Evolutionary conservation across 371 early-diverging fungal genomes (phyloP), one percentile per base, ranked within the genome.

Genomic region (Mucor velutinosus): DNA sequence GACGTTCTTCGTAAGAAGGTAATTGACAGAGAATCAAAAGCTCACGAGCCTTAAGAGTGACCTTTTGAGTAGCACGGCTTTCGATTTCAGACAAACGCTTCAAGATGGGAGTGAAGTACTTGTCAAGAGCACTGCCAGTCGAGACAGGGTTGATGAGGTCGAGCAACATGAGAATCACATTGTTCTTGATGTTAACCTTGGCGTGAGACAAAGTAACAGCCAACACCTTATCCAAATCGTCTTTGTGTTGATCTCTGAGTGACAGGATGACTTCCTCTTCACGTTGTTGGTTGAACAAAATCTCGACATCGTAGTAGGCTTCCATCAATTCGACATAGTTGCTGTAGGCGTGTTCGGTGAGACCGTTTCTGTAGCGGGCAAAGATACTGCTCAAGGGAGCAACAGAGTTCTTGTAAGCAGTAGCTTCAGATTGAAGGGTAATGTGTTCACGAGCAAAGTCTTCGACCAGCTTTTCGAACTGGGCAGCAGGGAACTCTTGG

Each of bases 41-140:
- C 76, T 97, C 98, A 70, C 97, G 92, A 6, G 97, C 97, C 80
- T 93, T 92, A 41, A 97, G 83, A 21, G 97, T 90, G 25, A 96
- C 95, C 86, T 94, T 94, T 77, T 93, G 85, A 7, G 95, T 90
- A 12, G 84, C 77, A 45, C 92, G 87, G 64, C 93, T 89, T 25
- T 87, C 85, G 55, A 98, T 85, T 64, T 88, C 90, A 29, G 99
- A 93, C 64, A 97, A 75, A 62, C 86, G 85, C 81, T 94, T 93
- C 65, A 97, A 83, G 15, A 93, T 84, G 21, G 93, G 90, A 60
- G 87, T 85, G 81, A 92, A 97, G 73, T 82, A 84, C 70, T 89
- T 86, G 66, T 90, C 90, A 47, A 92, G 76, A 23, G 87, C 87
- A 62, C 88, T 91, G 61, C 84, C 87, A 43, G 85, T 83, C 21